Conservation (phyloP, 1,284 basidiomycete genomes). For the Puccinia hordei region DNA sequence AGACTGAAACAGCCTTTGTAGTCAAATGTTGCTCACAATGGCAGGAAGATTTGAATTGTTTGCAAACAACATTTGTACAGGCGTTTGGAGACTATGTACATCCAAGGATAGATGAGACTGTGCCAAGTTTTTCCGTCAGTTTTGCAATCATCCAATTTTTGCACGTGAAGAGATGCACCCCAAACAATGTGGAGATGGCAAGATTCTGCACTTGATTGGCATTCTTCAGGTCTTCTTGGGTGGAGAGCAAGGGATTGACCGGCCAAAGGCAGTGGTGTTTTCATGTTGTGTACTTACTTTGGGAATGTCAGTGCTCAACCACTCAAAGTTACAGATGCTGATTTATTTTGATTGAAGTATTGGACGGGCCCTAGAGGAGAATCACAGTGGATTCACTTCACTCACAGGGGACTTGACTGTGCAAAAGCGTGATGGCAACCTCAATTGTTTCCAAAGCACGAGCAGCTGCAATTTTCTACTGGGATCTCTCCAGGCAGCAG, state of each 20-base stretch:
- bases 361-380: background rate
- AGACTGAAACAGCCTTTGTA: background rate
- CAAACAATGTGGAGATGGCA: background rate
- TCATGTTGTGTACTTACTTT: background rate
- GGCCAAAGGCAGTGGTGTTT: constrained; percentile 1
- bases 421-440: background rate
- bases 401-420: background rate
- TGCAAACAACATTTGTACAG: background rate
- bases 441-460: background rate
- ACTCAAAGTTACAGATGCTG: too few relatives aligned
- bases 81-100: background rate
- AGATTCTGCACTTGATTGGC: background rate
- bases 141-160: background rate
- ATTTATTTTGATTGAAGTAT: background rate
- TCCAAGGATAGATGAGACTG: background rate
- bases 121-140: background rate
- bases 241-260: background rate
- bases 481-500: background rate
- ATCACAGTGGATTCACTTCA: background rate
- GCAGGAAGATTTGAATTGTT: background rate
- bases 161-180: background rate
- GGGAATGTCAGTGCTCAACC: constrained; percentile 8
- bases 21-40: background rate
- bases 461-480: background rate
- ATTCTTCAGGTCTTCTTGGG: background rate